Conservation (phyloP, 208 protist genomes). For the Tritrichomonas musculus region DNA sequence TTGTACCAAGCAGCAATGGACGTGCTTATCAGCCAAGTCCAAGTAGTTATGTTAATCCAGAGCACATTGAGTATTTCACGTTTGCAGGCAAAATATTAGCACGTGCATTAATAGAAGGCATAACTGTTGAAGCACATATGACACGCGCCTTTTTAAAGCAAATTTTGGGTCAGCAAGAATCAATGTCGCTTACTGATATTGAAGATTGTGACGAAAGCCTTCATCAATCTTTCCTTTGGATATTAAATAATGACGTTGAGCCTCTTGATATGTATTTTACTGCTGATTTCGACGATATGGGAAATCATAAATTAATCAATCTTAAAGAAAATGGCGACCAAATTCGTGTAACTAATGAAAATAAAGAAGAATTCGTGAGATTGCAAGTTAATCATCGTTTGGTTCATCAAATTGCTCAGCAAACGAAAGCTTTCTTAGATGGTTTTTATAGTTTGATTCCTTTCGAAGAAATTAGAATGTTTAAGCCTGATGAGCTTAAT, state of each 20-base stretch:
- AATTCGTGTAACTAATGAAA: conserved; percentile 81
- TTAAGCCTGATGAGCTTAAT: conserved; percentile 91
- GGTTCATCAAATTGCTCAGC: conserved; percentile 74
- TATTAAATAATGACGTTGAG: conserved; percentile 78
- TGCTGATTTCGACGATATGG: conserved; percentile 81
- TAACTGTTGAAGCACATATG: conserved; percentile 89
- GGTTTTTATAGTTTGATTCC: conserved; percentile 92
- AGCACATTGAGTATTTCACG: conserved; percentile 91
- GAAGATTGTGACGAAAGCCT: conserved; percentile 84
- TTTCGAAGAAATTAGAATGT: conserved; percentile 73
- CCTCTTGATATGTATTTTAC: conserved; percentile 77
- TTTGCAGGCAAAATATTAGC: conserved; percentile 69
- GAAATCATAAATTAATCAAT: conserved; percentile 71
- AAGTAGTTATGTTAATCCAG: conserved; percentile 76
- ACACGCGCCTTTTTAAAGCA: conserved; percentile 93
- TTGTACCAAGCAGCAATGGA: conserved; percentile 39
- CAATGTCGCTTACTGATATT: conserved; percentile 77
- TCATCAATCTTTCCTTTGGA: conserved; percentile 81
- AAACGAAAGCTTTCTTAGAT: conserved; percentile 83
- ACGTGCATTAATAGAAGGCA: conserved; percentile 69
- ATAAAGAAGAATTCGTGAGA: conserved; percentile 89
- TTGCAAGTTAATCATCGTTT: conserved; percentile 80
- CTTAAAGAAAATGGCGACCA: conserved; percentile 76
- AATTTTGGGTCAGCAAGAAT: conserved; percentile 73
- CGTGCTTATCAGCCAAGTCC: conserved; percentile 83